A percentile compares a stretch with the other conserved stretches of the same genome.
Conservation (phyloP, 176 grass and related monocot genomes). For the Secale cereale region DNA sequence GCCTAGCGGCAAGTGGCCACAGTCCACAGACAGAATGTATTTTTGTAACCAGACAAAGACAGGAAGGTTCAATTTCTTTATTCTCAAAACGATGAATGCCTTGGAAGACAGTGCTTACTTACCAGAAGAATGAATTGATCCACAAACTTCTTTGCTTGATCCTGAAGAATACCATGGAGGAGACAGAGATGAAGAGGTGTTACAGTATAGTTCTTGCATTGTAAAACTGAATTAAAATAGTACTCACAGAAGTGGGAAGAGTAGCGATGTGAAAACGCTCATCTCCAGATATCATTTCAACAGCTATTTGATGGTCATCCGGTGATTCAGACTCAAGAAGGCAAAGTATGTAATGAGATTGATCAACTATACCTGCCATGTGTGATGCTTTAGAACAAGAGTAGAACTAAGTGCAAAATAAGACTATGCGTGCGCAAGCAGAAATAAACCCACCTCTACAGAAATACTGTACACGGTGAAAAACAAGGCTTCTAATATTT, state of each 20-base stretch:
- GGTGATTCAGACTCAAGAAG: constrained; percentile 32
- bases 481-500: constrained; percentile 31
- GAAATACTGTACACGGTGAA: constrained; percentile 34
- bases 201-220: not conserved
- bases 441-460: constrained; percentile 28
- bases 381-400: constrained; percentile 12
- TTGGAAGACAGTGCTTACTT: constrained; percentile 20
- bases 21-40: not conserved
- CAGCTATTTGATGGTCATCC: constrained; percentile 36
- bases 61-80: not conserved
- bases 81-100: not conserved
- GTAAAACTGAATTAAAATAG: not conserved
- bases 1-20: not conserved
- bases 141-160: constrained; percentile 49
- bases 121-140: constrained; percentile 55
- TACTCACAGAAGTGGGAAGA: constrained; percentile 45
- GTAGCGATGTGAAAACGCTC: constrained; percentile 27
- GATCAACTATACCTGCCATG: constrained; percentile 36
- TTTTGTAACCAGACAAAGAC: not conserved
- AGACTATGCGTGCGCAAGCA: not conserved
- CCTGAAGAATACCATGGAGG: constrained; percentile 34
- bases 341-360: constrained; percentile 47
- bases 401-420: constrained; percentile 8
- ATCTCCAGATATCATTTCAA: constrained; percentile 29
- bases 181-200: constrained; percentile 10